These are phyloP conservation scores for Leptodontidium sp. DNA, from an alignment of 2,329 filamentous ascomycete species.

Conservation along the genomic window DNA sequence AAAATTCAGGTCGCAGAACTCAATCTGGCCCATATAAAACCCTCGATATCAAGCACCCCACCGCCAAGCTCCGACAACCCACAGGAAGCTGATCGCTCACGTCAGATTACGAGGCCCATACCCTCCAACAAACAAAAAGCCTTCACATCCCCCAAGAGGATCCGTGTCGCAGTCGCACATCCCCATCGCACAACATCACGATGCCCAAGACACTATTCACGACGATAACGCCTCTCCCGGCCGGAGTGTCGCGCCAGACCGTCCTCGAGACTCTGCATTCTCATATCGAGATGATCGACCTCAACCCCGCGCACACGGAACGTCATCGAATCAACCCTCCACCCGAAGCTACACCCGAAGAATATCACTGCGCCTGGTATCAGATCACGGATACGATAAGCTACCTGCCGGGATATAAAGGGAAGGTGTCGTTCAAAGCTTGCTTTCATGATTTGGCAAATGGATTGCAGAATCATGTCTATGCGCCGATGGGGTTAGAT, in stretches of 20 bases:
- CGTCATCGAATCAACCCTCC: slow-evolving; percentile 73
- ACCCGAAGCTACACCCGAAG: slow-evolving; percentile 71
- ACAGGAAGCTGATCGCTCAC: slow-evolving; percentile 20
- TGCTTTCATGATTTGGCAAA: slow-evolving; percentile 78
- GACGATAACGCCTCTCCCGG: slow-evolving; percentile 78
- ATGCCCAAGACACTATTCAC: slow-evolving; percentile 81
- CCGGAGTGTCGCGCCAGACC: slow-evolving; percentile 70
- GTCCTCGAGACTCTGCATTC: slow-evolving; percentile 79
- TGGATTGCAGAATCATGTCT: slow-evolving; percentile 82
- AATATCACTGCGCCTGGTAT: slow-evolving; percentile 79
- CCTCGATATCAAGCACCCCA: slow-evolving; percentile 2
- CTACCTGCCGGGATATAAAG: slow-evolving; percentile 71
- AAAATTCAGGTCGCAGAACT: background rate
- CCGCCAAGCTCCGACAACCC: slow-evolving; percentile 9
- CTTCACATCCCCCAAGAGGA: background rate
- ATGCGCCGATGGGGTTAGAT: slow-evolving; percentile 81
- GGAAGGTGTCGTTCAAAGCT: slow-evolving; percentile 79
- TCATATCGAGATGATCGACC: slow-evolving; percentile 80
- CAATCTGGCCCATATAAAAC: background rate
- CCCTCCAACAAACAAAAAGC: background rate
- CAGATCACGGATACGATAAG: slow-evolving; percentile 78
- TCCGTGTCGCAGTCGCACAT: background rate
- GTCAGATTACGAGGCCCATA: slow-evolving; percentile 10
- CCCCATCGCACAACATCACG: slow-evolving; percentile 37
- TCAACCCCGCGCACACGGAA: slow-evolving; percentile 82